Percentiles rank a stretch among this genome's conserved stretches.
These are phyloP conservation scores for Hemileccinum rubropunctum DNA, from an alignment of 768 basidiomycete genomes.

Conservation along the genomic window DNA sequence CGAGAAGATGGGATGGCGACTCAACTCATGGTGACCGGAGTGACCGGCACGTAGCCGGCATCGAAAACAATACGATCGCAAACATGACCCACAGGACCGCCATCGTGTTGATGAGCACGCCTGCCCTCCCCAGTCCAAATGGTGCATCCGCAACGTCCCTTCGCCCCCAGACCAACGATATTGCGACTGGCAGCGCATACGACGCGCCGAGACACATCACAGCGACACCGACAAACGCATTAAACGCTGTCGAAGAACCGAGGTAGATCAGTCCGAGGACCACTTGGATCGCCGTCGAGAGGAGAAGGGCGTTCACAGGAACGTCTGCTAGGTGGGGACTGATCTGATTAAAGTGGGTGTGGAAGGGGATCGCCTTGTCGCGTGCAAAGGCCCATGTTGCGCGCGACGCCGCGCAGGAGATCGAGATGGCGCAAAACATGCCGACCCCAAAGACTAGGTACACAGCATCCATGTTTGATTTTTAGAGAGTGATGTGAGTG, in stretches of 20 bases:
- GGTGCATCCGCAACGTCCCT: slow-evolving; percentile 47
- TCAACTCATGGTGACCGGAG: slow-evolving; percentile 45
- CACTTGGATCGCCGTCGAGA: slow-evolving; percentile 56
- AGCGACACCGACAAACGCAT: slow-evolving; percentile 64
- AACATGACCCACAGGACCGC: slow-evolving; percentile 61
- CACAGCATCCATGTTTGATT: background rate
- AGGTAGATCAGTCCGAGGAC: slow-evolving; percentile 63
- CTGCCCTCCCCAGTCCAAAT: slow-evolving; percentile 46
- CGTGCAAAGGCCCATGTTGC: slow-evolving; percentile 72
- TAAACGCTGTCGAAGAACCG: slow-evolving; percentile 61
- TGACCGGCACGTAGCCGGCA: slow-evolving; percentile 63
- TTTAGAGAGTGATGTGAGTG: background rate
- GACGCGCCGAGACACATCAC: slow-evolving; percentile 66
- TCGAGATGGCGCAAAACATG: slow-evolving; percentile 64
- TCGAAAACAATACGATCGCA: slow-evolving; percentile 64
- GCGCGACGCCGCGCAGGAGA: slow-evolving; percentile 63
- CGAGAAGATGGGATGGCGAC: background rate
- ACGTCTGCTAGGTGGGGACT: slow-evolving; percentile 41
- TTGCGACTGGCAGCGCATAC: slow-evolving; percentile 59
- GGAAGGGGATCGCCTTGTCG: slow-evolving; percentile 61
- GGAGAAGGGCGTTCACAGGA: slow-evolving; percentile 58
- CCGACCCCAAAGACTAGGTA: slow-evolving; percentile 49
- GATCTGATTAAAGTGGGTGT: slow-evolving; percentile 46
- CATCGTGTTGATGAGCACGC: slow-evolving; percentile 44
- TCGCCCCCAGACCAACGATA: slow-evolving; percentile 46